Percentiles rank a stretch among this genome's conserved stretches.
phyloP scores from a whole-genome alignment of 345 rosid species.

The Jatropha curcas region DNA sequence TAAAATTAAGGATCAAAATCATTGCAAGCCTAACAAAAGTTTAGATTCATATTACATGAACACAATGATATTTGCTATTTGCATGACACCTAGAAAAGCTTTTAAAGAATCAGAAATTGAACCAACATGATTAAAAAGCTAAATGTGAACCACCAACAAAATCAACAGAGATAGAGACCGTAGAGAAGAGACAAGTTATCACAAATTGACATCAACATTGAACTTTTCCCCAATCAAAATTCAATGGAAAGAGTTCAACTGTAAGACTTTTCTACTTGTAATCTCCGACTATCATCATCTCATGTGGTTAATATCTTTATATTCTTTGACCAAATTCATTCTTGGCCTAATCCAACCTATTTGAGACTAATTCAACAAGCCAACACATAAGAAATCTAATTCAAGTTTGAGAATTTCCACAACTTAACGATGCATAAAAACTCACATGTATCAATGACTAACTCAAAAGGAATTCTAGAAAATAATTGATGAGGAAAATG shows the following conservation, averaged over 20 bases:
- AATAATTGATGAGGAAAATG: neutral
- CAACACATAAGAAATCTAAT: neutral
- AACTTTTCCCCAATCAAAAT: neutral
- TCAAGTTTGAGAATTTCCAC: constrained; percentile 1
- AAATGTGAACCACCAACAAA: neutral
- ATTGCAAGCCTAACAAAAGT: neutral
- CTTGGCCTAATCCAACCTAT: neutral
- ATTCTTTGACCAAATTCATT: neutral
- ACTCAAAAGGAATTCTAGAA: neutral
- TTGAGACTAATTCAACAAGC: neutral
- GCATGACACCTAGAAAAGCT: neutral
- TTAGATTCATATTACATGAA: too few species aligned
- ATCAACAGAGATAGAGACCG: neutral
- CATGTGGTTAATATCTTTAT: neutral
- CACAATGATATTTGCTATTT: neutral
- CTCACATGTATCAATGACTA: neutral
- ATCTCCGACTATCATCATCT: too few species aligned
- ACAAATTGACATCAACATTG: neutral
- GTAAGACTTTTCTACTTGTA: neutral
- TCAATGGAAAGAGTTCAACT: neutral
- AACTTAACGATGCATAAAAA: neutral
- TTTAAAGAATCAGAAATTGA: neutral
- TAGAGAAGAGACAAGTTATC: neutral
- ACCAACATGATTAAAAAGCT: neutral
- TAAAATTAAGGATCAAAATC: neutral